These are phyloP conservation scores for Penicillium subrubescens DNA, from an alignment of 495 filamentous ascomycete genomes.

Conservation along the genomic window DNA sequence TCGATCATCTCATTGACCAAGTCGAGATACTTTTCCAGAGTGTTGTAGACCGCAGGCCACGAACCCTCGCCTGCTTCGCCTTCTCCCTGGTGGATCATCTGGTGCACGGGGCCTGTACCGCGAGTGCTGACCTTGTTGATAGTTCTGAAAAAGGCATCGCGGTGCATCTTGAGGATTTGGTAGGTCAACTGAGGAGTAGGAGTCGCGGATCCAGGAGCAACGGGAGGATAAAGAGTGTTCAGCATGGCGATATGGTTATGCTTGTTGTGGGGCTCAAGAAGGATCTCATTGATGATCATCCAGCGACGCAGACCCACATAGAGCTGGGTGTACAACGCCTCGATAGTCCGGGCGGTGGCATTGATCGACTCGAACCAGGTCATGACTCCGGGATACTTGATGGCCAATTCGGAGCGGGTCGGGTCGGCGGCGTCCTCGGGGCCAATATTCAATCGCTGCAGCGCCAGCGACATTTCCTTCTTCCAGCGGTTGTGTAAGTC, in stretches of 20 bases:
- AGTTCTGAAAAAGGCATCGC: constrained; percentile 67
- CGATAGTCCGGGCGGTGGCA: constrained; percentile 57
- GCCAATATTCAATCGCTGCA: constrained; percentile 47
- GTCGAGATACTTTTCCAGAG: constrained; percentile 63
- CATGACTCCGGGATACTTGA: constrained; percentile 53
- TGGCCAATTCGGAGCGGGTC: constrained; percentile 38
- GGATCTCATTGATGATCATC: constrained; percentile 74
- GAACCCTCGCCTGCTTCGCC: constrained; percentile 52
- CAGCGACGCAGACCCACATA: constrained; percentile 71
- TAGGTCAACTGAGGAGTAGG: constrained; percentile 59
- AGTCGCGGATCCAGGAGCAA: constrained; percentile 44
- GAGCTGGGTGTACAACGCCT: constrained; percentile 64
- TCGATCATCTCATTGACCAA: constrained; percentile 61
- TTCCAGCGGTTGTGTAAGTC: constrained; percentile 67
- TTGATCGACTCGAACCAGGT: constrained; percentile 57
- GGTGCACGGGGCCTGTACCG: constrained; percentile 57
- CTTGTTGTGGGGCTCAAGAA: constrained; percentile 64
- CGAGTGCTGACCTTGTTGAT: constrained; percentile 62
- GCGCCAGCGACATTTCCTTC: constrained; percentile 55
- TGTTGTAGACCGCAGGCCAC: constrained; percentile 58
- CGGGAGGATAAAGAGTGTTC: constrained; percentile 73
- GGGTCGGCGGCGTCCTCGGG: constrained; percentile 39
- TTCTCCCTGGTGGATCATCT: constrained; percentile 56
- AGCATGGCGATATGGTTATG: constrained; percentile 74
- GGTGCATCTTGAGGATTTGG: constrained; percentile 56